Conservation (phyloP, 768 basidiomycete species). For the Pisolithus albus region DNA sequence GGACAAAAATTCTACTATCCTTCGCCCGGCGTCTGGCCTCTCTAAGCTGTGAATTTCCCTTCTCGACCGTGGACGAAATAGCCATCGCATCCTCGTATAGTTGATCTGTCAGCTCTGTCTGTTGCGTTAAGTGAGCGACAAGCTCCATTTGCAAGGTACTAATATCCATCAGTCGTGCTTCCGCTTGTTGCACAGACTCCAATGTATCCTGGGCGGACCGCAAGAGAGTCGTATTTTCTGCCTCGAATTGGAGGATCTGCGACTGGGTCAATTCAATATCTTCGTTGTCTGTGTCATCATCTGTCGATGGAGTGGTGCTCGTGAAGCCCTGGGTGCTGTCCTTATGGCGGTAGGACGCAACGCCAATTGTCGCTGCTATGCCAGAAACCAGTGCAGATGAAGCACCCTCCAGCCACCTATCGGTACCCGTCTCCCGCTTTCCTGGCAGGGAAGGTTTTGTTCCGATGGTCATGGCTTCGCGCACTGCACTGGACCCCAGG, state of each 20-base stretch:
- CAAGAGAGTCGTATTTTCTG: conserved; percentile 83
- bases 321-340: conserved; percentile 16
- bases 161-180: conserved; percentile 88
- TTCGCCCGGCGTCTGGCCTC: conserved; percentile 84
- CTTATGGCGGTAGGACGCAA: conserved; percentile 29
- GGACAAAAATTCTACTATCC: conserved; percentile 82
- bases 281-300: conserved; percentile 62
- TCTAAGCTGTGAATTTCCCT: conserved; percentile 84
- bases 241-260: conserved; percentile 89
- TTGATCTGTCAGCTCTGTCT: conserved; percentile 89
- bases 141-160: conserved; percentile 90
- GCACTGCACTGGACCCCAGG: conserved; percentile 72
- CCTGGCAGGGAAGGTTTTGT: conserved; percentile 23
- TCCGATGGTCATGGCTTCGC: conserved; percentile 48
- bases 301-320: conserved; percentile 29
- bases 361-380: conserved; percentile 57
- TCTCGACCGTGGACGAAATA: conserved; percentile 77
- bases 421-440: conserved; percentile 18
- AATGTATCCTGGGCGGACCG: conserved; percentile 80
- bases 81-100: conserved; percentile 92
- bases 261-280: conserved; percentile 78
- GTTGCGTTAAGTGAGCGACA: conserved; percentile 76
- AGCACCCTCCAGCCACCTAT: conserved; percentile 58
- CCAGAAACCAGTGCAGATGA: conserved; percentile 47
- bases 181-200: conserved; percentile 86